Percentiles rank a stretch among this genome's conserved stretches.
Evolutionary conservation across 2,329 filamentous ascomycete species (phyloP).

Genomic region (Fusarium kyushuense): DNA sequence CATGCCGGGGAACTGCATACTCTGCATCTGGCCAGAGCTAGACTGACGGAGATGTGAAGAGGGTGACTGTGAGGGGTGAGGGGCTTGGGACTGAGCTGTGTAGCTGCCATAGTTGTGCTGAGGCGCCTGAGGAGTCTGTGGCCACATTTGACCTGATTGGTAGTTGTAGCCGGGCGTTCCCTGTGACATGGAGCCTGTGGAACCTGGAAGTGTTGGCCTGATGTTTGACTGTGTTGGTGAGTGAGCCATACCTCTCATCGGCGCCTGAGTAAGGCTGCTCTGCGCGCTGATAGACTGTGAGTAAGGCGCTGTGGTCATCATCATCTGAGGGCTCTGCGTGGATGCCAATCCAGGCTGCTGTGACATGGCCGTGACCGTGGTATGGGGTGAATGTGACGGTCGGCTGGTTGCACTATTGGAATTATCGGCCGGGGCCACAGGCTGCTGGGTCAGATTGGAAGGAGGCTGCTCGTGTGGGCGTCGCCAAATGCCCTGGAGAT

Average conservation of each 20-base stretch:
- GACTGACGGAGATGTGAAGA: constrained; percentile 72
- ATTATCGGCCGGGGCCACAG: constrained; percentile 58
- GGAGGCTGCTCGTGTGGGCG: constrained; percentile 82
- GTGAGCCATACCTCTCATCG: constrained; percentile 74
- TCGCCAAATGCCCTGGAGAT: constrained; percentile 84
- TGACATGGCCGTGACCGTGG: constrained; percentile 64
- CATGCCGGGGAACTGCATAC: constrained; percentile 73
- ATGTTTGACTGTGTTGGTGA: constrained; percentile 70
- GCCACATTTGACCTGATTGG: constrained; percentile 73
- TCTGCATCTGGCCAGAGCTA: constrained; percentile 67
- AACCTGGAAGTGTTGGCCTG: constrained; percentile 70
- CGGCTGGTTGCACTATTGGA: constrained; percentile 63
- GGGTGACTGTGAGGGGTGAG: constrained; percentile 65
- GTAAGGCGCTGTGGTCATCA: constrained; percentile 75
- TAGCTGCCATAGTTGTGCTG: constrained; percentile 68
- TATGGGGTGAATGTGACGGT: constrained; percentile 69
- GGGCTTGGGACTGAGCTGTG: constrained; percentile 65
- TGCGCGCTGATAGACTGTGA: constrained; percentile 78
- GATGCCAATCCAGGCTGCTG: constrained; percentile 70
- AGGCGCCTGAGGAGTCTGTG: constrained; percentile 72
- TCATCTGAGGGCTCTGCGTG: constrained; percentile 73
- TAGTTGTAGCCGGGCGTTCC: constrained; percentile 72
- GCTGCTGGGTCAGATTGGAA: constrained; percentile 61
- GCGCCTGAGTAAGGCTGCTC: constrained; percentile 77
- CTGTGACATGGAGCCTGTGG: constrained; percentile 65